phyloP scores from a whole-genome alignment of 352 stramenopile species.

The Phytophthora gonapodyides region DNA sequence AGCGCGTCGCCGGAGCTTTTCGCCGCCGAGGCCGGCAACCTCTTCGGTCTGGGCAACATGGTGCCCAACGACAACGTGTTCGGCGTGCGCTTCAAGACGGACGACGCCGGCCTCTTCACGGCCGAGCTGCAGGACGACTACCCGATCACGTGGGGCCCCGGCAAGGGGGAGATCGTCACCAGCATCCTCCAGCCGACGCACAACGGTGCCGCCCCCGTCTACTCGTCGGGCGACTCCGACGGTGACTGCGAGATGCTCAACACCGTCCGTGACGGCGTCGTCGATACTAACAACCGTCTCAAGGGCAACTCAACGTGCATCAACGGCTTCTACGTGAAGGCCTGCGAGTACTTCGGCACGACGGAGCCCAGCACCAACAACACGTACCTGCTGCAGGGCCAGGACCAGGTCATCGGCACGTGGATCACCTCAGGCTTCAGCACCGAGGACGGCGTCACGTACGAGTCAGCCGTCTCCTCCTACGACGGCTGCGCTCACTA shows the following conservation, averaged over 20 bases:
- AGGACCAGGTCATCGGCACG: constrained; percentile 62
- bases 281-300: constrained; percentile 70
- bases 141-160: constrained; percentile 68
- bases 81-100: constrained; percentile 56
- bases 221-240: constrained; percentile 55
- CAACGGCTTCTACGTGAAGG: constrained; percentile 63
- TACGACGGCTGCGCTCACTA: constrained; percentile 45
- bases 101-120: constrained; percentile 48
- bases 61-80: constrained; percentile 60
- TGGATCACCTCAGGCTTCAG: constrained; percentile 75
- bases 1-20: constrained; percentile 64
- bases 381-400: constrained; percentile 61
- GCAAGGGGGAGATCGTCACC: constrained; percentile 55
- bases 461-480: constrained; percentile 46
- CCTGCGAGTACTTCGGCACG: constrained; percentile 52
- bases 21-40: constrained; percentile 46
- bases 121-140: constrained; percentile 48
- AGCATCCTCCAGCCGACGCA: constrained; percentile 52
- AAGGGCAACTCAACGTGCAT: constrained; percentile 57
- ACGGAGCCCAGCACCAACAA: constrained; percentile 49
- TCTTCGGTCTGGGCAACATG: constrained; percentile 56
- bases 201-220: constrained; percentile 54
- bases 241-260: constrained; percentile 70
- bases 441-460: constrained; percentile 56
- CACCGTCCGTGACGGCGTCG: constrained; percentile 59